Percentiles rank a stretch among this genome's conserved stretches.
Evolutionary conservation across 495 filamentous ascomycete species (phyloP).

Genomic region (Clavariopsis aquatica): DNA sequence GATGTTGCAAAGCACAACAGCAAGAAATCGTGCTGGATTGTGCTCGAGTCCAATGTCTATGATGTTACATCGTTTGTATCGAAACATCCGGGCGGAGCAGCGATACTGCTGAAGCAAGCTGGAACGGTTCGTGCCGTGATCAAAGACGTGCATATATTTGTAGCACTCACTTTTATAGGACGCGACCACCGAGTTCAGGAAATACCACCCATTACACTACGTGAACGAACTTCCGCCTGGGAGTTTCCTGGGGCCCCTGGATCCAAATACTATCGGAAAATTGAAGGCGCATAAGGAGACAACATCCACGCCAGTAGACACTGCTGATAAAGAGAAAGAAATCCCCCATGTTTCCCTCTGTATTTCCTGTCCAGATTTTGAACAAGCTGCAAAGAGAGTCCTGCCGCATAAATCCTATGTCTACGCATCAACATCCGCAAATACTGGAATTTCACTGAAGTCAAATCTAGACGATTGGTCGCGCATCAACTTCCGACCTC

Average conservation of each 20-base stretch:
- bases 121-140: constrained; percentile 50
- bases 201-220: constrained; percentile 30
- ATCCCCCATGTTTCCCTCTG: constrained; percentile 27
- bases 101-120: constrained; percentile 78
- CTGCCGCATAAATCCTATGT: constrained; percentile 25
- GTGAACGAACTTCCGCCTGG: constrained; percentile 28
- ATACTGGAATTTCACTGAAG: constrained; percentile 22
- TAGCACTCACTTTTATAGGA: constrained; percentile 16
- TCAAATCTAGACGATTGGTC: constrained; percentile 27
- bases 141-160: not conserved
- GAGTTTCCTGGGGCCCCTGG: constrained; percentile 18
- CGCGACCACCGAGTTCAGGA: constrained; percentile 32
- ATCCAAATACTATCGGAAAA: constrained; percentile 27
- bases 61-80: constrained; percentile 82
- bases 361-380: constrained; percentile 32
- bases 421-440: constrained; percentile 36
- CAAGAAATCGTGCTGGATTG: constrained; percentile 80
- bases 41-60: constrained; percentile 80
- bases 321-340: not conserved
- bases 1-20: constrained; percentile 77
- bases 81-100: constrained; percentile 80
- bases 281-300: constrained; percentile 14
- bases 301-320: not conserved
- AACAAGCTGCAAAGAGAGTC: constrained; percentile 23
- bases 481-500: constrained; percentile 34